Evolutionary conservation across 2,329 filamentous ascomycete species (phyloP).

Genomic region (Basipetospora chlamydospora): DNA sequence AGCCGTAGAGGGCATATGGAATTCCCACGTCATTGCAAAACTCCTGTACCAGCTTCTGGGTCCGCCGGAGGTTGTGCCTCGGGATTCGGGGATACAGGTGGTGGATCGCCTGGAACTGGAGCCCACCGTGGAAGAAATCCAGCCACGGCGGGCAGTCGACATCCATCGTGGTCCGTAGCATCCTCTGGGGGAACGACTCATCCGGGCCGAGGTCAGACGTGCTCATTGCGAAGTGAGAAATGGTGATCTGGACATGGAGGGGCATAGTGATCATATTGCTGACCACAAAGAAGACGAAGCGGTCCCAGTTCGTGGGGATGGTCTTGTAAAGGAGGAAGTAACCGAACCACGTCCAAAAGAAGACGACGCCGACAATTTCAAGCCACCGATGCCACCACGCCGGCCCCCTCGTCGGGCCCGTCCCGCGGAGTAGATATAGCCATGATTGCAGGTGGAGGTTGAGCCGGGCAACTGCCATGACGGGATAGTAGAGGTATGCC

Average conservation of each 20-base stretch:
- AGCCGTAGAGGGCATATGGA: conserved; percentile 75
- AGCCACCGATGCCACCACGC: conserved; percentile 74
- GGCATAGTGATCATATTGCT: conserved; percentile 72
- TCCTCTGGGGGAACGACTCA: conserved; percentile 80
- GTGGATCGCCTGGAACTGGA: conserved; percentile 83
- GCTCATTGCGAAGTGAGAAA: conserved; percentile 89
- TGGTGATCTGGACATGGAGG: conserved; percentile 77
- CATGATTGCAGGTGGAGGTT: conserved; percentile 76
- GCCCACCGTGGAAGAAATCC: conserved; percentile 75
- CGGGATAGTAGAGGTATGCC: conserved; percentile 68
- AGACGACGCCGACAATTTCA: conserved; percentile 59
- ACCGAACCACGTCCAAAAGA: conserved; percentile 81
- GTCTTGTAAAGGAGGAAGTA: conserved; percentile 64
- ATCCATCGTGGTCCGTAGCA: conserved; percentile 89
- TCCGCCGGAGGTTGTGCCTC: conserved; percentile 63
- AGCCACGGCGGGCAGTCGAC: conserved; percentile 79
- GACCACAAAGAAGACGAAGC: conserved; percentile 62
- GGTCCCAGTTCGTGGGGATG: conserved; percentile 53
- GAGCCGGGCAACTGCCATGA: conserved; percentile 70
- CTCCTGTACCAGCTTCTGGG: conserved; percentile 62
- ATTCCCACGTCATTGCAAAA: conserved; percentile 75
- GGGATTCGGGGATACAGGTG: conserved; percentile 76
- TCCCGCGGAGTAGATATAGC: conserved; percentile 56
- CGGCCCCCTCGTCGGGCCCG: conserved; percentile 58
- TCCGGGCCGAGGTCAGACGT: conserved; percentile 70